Evolutionary conservation across 345 rosid genomes (phyloP).

Genomic region (Hirschfeldia incana): DNA sequence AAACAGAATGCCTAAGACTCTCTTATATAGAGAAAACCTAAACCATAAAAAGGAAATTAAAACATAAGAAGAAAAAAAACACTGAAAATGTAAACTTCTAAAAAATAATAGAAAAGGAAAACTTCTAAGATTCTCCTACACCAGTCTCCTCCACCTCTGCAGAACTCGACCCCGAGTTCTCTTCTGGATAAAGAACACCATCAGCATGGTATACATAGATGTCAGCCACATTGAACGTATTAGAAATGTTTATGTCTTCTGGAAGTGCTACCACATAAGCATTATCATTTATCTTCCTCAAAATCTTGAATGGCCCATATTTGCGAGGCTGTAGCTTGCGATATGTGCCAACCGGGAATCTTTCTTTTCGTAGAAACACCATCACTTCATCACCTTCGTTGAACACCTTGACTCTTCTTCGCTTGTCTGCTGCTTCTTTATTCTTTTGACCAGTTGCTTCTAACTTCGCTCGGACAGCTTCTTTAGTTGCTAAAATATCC

Average conservation of each 20-base stretch:
- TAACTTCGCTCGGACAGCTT: not conserved
- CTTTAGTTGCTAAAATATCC: not conserved
- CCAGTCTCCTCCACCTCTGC: not conserved
- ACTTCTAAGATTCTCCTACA: not conserved
- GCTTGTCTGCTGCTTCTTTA: not conserved
- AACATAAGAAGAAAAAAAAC: too few species aligned
- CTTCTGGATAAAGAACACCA: too few species aligned
- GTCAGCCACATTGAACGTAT: slow-evolving; percentile 5
- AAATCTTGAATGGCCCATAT: not conserved
- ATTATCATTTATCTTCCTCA: slow-evolving; percentile 7
- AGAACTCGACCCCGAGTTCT: not conserved
- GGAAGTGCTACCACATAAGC: slow-evolving; percentile 17
- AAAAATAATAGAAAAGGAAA: too few species aligned
- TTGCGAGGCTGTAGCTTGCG: not conserved
- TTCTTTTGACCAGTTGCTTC: not conserved
- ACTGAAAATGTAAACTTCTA: not conserved
- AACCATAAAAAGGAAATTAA: too few species aligned
- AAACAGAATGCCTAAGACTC: not conserved
- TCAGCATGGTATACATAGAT: not conserved
- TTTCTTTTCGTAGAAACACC: not conserved
- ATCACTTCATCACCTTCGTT: slow-evolving; percentile 2
- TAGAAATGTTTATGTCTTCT: not conserved
- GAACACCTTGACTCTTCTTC: not conserved
- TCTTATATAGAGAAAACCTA: too few species aligned
- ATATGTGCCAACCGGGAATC: not conserved